Evolutionary conservation across 352 stramenopile species (phyloP).

Genomic region (Globisporangium takayamanum): DNA sequence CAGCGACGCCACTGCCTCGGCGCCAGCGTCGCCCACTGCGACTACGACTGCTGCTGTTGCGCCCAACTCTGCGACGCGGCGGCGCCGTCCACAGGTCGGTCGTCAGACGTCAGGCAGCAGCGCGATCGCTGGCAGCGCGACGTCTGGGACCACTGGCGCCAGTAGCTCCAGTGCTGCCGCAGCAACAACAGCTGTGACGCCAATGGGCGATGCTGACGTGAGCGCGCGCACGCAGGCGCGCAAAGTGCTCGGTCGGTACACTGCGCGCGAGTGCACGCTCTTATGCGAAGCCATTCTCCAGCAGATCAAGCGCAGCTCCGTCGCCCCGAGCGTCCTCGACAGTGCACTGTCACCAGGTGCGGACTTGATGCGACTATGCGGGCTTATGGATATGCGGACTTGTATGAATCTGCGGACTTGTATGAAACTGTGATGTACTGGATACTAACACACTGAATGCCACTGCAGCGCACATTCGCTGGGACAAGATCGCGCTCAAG

Average conservation of each 20-base stretch:
- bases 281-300: constrained; percentile 50
- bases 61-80: not conserved
- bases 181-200: not conserved
- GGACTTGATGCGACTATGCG: not conserved
- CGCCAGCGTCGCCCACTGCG: no score
- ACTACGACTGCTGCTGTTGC: not conserved
- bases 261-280: constrained; percentile 37
- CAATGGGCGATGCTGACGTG: constrained; percentile 16
- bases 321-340: constrained; percentile 31
- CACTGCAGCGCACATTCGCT: constrained; percentile 26
- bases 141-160: not conserved
- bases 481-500: constrained; percentile 32
- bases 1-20: no score
- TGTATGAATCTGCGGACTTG: not conserved
- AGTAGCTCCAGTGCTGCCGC: not conserved
- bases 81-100: not conserved
- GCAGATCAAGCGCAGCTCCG: constrained; percentile 47
- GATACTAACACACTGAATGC: no score
- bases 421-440: no score
- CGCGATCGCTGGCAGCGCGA: not conserved
- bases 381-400: not conserved
- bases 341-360: constrained; percentile 31
- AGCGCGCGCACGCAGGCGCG: constrained; percentile 12
- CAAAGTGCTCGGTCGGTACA: constrained; percentile 41
- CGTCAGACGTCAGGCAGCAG: not conserved